A percentile compares a stretch with the other conserved stretches of the same genome.
phyloP scores from a whole-genome alignment of 148 eudicot genomes.

The Fagopyrum tataricum region DNA sequence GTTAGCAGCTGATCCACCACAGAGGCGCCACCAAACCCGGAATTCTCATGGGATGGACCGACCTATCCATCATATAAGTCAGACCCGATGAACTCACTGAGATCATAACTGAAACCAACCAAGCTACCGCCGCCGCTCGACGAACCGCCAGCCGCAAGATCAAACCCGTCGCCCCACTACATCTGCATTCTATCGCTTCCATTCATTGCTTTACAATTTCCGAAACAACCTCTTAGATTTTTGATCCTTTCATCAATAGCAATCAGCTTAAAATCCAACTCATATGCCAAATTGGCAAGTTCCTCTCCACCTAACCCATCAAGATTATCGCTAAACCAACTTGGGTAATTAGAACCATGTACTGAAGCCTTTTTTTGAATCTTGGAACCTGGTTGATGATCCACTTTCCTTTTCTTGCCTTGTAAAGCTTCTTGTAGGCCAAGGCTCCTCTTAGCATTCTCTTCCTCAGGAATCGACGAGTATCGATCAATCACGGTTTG shows the following conservation, averaged over 20 bases:
- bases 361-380: background rate
- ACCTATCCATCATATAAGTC: background rate
- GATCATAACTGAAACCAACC: background rate
- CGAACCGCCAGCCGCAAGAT: too few species aligned
- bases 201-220: background rate
- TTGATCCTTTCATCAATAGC: background rate
- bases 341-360: too few species aligned
- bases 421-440: background rate
- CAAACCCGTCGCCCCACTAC: too few species aligned
- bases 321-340: background rate
- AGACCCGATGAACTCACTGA: background rate
- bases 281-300: background rate
- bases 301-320: background rate
- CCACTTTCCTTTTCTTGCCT: background rate
- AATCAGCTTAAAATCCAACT: background rate
- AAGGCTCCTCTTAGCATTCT: background rate
- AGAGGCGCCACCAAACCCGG: too few species aligned
- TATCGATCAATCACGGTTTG: background rate
- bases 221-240: background rate
- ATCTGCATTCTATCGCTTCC: background rate
- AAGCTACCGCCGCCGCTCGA: background rate
- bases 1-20: too few species aligned
- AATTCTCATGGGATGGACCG: background rate
- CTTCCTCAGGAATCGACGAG: background rate
- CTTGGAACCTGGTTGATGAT: background rate